These are phyloP conservation scores for Osmanthus fragrans DNA, from an alignment of 257 asterid species.

Conservation along the genomic window DNA sequence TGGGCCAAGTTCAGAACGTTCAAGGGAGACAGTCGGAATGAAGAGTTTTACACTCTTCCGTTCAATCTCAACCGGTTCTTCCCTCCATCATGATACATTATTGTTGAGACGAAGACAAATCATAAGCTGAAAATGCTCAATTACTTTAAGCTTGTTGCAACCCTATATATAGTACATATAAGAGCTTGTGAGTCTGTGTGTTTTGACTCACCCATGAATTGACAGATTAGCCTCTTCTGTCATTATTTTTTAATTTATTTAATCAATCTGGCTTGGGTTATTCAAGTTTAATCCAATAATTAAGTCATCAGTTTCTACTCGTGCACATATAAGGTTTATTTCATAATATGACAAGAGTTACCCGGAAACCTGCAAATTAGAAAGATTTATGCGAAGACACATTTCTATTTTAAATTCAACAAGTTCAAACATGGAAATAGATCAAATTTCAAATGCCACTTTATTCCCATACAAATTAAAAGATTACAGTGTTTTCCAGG, in stretches of 20 bases:
- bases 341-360: background rate
- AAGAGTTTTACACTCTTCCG: conserved; percentile 97
- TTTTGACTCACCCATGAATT: conserved; percentile 23
- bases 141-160: background rate
- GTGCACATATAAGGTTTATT: conserved; percentile 1
- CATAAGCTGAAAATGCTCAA: background rate
- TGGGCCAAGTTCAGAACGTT: conserved; percentile 92
- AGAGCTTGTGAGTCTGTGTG: conserved; percentile 14
- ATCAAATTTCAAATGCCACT: no score
- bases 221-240: conserved; percentile 56
- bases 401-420: no score
- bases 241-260: conserved; percentile 50
- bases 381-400: background rate
- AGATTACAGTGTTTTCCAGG: no score
- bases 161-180: background rate
- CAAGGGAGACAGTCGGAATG: conserved; percentile 91
- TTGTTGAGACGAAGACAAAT: background rate
- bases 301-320: conserved; percentile 7
- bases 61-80: conserved; percentile 93
- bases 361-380: background rate
- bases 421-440: no score
- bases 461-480: no score
- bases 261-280: conserved; percentile 45
- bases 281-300: conserved; percentile 47
- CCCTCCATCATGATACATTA: conserved; percentile 73